Evolutionary conservation across 805 yeast species (phyloP).

Genomic region (Wickerhamomyces xylosicus): DNA sequence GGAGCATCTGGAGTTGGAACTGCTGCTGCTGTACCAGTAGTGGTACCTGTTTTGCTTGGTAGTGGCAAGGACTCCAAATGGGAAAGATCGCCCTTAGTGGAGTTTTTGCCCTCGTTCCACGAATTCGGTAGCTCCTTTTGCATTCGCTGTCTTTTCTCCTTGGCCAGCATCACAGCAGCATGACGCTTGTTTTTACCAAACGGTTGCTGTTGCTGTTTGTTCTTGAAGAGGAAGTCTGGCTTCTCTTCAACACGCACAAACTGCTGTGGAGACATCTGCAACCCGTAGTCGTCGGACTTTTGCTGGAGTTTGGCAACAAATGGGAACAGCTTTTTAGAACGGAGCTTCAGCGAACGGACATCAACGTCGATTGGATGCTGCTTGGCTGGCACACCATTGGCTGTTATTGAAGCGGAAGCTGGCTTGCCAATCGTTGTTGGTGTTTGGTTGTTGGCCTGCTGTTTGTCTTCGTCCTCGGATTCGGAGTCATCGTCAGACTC

Average conservation of each 20-base stretch:
- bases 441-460: no score
- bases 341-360: slow-evolving; percentile 18
- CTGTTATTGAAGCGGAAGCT: no score
- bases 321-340: slow-evolving; percentile 60
- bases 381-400: slow-evolving; percentile 22
- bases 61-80: slow-evolving; percentile 38
- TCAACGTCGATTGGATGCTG: slow-evolving; percentile 25
- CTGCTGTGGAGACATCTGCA: slow-evolving; percentile 53
- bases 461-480: no score
- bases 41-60: slow-evolving; percentile 35
- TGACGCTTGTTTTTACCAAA: slow-evolving; percentile 21
- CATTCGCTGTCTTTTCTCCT: slow-evolving; percentile 26
- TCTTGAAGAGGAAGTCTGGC: background rate
- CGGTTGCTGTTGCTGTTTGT: slow-evolving; percentile 14
- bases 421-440: no score
- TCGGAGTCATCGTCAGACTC: slow-evolving; percentile 22
- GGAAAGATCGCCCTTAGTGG: slow-evolving; percentile 43
- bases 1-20: background rate
- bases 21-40: background rate
- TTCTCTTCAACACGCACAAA: slow-evolving; percentile 44
- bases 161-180: slow-evolving; percentile 20
- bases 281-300: slow-evolving; percentile 84
- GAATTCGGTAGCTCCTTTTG: no score
- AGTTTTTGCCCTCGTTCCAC: slow-evolving; percentile 29
- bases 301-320: slow-evolving; percentile 39